phyloP scores from a whole-genome alignment of 2,329 filamentous ascomycete species.

The Pestalotiopsis sp. region DNA sequence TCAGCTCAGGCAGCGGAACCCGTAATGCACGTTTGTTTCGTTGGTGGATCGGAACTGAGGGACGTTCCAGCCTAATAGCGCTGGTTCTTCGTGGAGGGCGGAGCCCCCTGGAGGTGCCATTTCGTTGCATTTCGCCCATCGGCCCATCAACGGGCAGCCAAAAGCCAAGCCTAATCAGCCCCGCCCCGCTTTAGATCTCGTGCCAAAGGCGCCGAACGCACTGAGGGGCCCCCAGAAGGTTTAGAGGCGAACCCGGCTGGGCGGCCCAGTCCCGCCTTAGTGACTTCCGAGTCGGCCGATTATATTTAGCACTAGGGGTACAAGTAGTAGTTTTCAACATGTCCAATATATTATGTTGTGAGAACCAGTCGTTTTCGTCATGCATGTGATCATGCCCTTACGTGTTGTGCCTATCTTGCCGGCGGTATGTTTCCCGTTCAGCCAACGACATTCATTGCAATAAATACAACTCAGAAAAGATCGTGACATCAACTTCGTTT shows the following conservation, averaged over 20 bases:
- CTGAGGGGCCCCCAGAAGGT: neutral
- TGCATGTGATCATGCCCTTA: neutral
- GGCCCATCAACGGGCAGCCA: too few species aligned
- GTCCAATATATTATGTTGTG: neutral
- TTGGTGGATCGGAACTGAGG: neutral
- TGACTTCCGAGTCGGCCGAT: neutral
- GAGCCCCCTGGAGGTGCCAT: neutral
- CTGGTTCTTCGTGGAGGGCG: neutral
- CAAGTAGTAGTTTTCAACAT: too few species aligned
- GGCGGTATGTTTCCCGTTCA: too few species aligned
- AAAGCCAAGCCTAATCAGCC: neutral
- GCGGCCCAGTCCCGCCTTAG: neutral
- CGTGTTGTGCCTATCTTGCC: too few species aligned
- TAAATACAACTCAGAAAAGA: neutral
- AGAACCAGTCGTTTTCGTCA: neutral
- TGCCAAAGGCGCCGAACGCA: neutral
- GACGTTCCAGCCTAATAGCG: neutral
- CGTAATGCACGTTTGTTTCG: neutral
- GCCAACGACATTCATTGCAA: too few species aligned
- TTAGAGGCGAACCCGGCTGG: conserved; percentile 1
- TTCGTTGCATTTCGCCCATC: neutral
- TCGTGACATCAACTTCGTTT: neutral
- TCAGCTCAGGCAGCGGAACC: neutral
- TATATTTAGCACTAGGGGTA: too few species aligned
- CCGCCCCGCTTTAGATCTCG: neutral